Evolutionary conservation across 1,284 basidiomycete species (phyloP).

Genomic region (Trametes sp.): DNA sequence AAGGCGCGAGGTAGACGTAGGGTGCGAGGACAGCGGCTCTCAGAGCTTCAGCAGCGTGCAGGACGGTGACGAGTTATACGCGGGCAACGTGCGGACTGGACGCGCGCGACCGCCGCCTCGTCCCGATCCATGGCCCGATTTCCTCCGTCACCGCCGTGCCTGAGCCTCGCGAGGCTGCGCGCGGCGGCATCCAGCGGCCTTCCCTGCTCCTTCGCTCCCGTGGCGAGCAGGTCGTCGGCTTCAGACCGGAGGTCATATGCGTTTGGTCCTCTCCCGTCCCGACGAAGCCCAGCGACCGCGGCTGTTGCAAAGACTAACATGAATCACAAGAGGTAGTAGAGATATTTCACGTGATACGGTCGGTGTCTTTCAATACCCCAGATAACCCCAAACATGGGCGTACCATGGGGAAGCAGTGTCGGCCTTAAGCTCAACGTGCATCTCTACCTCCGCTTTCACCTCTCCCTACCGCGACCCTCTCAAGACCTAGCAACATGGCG

Average conservation of each 20-base stretch:
- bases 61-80: constrained; percentile 22
- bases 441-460: constrained; percentile 6
- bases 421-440: not conserved
- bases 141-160: constrained; percentile 19
- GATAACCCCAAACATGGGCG: constrained; percentile 7
- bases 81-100: constrained; percentile 18
- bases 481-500: constrained; percentile 54
- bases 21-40: constrained; percentile 21
- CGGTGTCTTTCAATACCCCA: constrained; percentile 25
- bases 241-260: constrained; percentile 25
- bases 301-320: not conserved
- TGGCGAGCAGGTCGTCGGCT: constrained; percentile 10
- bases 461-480: constrained; percentile 6
- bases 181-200: too few relatives aligned
- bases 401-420: constrained; percentile 20
- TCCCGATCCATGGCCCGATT: constrained; percentile 31
- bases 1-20: constrained; percentile 10
- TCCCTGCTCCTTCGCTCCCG: constrained; percentile 8
- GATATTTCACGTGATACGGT: constrained; percentile 25
- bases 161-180: not conserved
- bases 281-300: not conserved
- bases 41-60: constrained; percentile 29
- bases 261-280: constrained; percentile 2
- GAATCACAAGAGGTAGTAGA: constrained; percentile 11
- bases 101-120: constrained; percentile 18